Conservation (phyloP, 306 rosid species). For the Malus sieversii region DNA sequence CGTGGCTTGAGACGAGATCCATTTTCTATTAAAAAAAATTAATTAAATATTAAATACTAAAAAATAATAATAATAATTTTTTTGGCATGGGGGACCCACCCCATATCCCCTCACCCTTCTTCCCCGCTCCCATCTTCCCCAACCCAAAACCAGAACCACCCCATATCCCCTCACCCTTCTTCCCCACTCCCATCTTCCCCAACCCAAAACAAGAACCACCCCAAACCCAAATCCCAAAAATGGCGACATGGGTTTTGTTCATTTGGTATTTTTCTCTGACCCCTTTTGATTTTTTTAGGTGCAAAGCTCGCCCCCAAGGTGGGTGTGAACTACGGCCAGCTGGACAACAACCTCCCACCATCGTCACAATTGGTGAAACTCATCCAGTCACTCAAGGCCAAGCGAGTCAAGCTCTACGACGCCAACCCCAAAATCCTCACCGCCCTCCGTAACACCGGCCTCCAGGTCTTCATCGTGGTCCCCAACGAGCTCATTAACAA, state of each 20-base stretch:
- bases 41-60: too few species aligned
- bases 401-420: slow-evolving; percentile 54
- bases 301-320: slow-evolving; percentile 32
- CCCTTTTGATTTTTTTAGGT: slow-evolving; percentile 22
- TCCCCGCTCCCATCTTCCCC: too few species aligned
- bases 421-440: slow-evolving; percentile 42
- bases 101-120: too few species aligned
- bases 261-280: neutral
- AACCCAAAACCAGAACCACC: too few species aligned
- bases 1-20: too few species aligned
- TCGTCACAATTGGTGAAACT: slow-evolving; percentile 39
- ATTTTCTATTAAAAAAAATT: too few species aligned
- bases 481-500: slow-evolving; percentile 57
- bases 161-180: too few species aligned
- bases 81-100: too few species aligned
- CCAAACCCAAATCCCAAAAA: neutral
- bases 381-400: slow-evolving; percentile 43
- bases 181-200: too few species aligned
- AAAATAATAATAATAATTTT: too few species aligned
- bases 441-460: slow-evolving; percentile 38
- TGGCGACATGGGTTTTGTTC: neutral
- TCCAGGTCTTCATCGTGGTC: slow-evolving; percentile 58
- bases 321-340: slow-evolving; percentile 72
- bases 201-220: too few species aligned
- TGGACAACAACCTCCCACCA: slow-evolving; percentile 64